Percentiles rank a stretch among this genome's conserved stretches.
Conservation (phyloP, 257 asterid species). For the Solanum sitiens region DNA sequence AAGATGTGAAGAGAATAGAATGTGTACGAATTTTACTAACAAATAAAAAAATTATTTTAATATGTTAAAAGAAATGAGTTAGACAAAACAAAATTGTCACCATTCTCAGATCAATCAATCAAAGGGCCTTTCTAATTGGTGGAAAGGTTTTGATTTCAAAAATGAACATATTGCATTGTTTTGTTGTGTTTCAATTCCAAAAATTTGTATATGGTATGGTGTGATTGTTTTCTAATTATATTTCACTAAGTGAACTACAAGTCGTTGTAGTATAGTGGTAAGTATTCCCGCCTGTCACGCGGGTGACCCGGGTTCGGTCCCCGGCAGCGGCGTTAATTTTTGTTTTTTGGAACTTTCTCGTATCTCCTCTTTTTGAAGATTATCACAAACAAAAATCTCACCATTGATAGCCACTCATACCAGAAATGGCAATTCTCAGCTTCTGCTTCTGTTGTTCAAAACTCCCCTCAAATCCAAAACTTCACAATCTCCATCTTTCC, state of each 20-base stretch:
- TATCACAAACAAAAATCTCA: neutral
- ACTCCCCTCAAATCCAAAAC: conserved; percentile 26
- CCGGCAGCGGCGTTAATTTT: conserved; percentile 59
- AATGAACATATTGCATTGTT: neutral
- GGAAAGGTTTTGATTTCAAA: neutral
- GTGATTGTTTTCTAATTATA: too few species aligned
- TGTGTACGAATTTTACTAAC: too few species aligned
- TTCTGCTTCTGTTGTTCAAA: conserved; percentile 40
- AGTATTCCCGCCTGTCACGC: conserved; percentile 99
- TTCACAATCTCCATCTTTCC: conserved; percentile 8
- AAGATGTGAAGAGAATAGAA: too few species aligned
- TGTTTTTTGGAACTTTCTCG: neutral
- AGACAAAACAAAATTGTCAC: too few species aligned
- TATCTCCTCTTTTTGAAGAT: neutral
- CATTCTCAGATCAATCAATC: too few species aligned
- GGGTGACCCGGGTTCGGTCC: conserved; percentile 99
- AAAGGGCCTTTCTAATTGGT: neutral
- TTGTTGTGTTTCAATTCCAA: neutral
- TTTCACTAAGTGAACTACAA: neutral
- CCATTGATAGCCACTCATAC: neutral
- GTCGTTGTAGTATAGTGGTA: conserved; percentile 45
- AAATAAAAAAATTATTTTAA: too few species aligned
- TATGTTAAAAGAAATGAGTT: too few species aligned
- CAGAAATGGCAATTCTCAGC: conserved; percentile 48
- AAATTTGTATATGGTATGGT: too few species aligned